A percentile compares a stretch with the other conserved stretches of the same genome.
Evolutionary conservation across 2,329 filamentous ascomycete genomes (phyloP).

Genomic region (Cladosporium sp.): DNA sequence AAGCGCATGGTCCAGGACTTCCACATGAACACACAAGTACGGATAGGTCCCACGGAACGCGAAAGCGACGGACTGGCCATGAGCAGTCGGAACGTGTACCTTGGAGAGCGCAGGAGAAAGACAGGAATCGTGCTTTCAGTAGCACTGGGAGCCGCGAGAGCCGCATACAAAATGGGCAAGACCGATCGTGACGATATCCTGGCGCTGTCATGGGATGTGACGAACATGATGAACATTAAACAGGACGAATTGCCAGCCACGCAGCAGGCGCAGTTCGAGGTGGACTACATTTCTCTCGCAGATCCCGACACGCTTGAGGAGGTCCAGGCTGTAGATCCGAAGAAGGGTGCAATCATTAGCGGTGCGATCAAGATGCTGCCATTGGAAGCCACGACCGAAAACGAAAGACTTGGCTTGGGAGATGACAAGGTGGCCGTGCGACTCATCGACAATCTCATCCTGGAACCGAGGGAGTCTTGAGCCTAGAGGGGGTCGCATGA

Average conservation of each 20-base stretch:
- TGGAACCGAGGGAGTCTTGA: constrained; percentile 21
- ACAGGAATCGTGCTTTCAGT: constrained; percentile 68
- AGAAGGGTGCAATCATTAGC: constrained; percentile 75
- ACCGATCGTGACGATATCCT: constrained; percentile 63
- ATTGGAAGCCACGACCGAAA: constrained; percentile 62
- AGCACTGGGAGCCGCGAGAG: constrained; percentile 66
- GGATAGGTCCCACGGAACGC: constrained; percentile 68
- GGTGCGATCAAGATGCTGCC: constrained; percentile 87
- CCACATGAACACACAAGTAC: constrained; percentile 68
- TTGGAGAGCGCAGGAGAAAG: constrained; percentile 67
- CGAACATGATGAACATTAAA: constrained; percentile 50
- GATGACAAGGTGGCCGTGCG: constrained; percentile 71
- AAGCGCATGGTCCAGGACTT: constrained; percentile 84
- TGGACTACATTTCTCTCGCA: constrained; percentile 89
- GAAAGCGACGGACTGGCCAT: constrained; percentile 80
- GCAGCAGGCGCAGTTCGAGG: constrained; percentile 67
- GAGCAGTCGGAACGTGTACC: constrained; percentile 90
- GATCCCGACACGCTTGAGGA: constrained; percentile 82
- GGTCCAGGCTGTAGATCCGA: constrained; percentile 63
- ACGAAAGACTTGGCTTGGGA: constrained; percentile 67
- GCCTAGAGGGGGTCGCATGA: no score
- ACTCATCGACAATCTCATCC: constrained; percentile 91
- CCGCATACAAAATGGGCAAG: constrained; percentile 54
- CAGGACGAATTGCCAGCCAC: constrained; percentile 58
- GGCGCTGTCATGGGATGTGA: constrained; percentile 60